phyloP scores from a whole-genome alignment of 257 asterid genomes.

The Nicotiana benthamiana region DNA sequence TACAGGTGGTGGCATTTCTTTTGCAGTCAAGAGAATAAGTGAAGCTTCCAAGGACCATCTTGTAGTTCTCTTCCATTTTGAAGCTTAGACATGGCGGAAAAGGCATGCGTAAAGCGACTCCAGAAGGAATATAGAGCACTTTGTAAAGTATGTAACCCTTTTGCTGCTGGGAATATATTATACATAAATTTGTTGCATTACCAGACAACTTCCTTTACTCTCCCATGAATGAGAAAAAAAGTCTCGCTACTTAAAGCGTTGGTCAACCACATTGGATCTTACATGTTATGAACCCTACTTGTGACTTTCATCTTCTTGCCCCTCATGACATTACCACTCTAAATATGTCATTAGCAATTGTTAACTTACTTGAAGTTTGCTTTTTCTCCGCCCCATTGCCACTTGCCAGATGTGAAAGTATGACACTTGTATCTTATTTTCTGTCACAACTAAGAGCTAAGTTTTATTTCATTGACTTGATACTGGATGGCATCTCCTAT shows the following conservation, averaged over 20 bases:
- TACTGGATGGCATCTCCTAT: neutral
- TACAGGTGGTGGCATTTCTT: neutral
- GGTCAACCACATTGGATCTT: neutral
- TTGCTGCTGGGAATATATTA: neutral
- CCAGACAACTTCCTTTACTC: neutral
- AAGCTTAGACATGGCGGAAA: constrained; percentile 54
- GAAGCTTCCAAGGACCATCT: neutral
- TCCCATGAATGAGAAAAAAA: neutral
- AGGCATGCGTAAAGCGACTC: constrained; percentile 82
- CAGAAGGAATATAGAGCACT: constrained; percentile 96
- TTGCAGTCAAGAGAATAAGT: neutral
- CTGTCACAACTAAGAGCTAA: neutral
- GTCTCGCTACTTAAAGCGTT: neutral
- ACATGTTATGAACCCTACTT: neutral
- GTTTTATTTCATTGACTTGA: neutral
- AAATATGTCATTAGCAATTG: neutral
- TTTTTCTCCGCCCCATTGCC: neutral
- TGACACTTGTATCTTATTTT: neutral
- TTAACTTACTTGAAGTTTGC: neutral
- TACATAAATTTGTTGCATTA: neutral
- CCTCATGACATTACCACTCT: neutral
- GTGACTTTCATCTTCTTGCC: neutral
- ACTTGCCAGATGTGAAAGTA: neutral
- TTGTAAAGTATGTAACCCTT: constrained; percentile 56
- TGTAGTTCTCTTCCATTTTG: neutral